These are phyloP conservation scores for Coemansia sp. DNA, from an alignment of 192 early-diverging fungal species.

Conservation along the genomic window DNA sequence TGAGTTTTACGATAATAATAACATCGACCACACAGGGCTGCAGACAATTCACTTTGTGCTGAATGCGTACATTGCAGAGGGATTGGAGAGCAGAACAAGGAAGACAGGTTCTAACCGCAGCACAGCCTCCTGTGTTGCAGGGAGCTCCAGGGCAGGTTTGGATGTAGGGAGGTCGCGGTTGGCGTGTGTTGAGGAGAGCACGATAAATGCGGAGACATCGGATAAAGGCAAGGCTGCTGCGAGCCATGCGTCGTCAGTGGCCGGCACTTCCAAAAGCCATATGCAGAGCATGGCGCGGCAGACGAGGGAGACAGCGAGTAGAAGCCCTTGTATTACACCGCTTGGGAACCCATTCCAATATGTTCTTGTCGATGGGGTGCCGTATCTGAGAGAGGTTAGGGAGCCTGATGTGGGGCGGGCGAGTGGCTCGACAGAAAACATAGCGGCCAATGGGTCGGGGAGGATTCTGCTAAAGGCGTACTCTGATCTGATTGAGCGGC, in stretches of 20 bases:
- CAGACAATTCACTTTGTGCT: conserved; percentile 49
- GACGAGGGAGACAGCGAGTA: neutral
- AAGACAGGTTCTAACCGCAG: neutral
- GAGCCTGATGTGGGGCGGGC: neutral
- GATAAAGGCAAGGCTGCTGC: neutral
- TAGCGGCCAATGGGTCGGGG: neutral
- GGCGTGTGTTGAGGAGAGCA: neutral
- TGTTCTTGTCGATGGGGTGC: conserved; percentile 43
- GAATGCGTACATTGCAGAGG: conserved; percentile 4
- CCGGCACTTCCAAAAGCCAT: neutral
- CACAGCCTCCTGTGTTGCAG: neutral
- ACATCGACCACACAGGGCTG: neutral
- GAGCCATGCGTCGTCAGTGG: conserved; percentile 7
- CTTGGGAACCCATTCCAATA: conserved; percentile 48
- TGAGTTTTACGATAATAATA: conserved; percentile 9
- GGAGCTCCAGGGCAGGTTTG: neutral
- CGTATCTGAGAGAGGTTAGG: conserved; percentile 30
- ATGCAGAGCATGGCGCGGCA: neutral
- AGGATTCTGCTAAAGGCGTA: conserved; percentile 7
- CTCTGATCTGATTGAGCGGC: conserved; percentile 1
- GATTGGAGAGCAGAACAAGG: neutral
- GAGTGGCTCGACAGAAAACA: neutral
- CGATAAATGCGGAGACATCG: neutral
- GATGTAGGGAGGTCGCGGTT: neutral
- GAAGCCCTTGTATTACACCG: conserved; percentile 14